phyloP scores from a whole-genome alignment of 495 filamentous ascomycete species.

The Penicillium verhagenii region DNA sequence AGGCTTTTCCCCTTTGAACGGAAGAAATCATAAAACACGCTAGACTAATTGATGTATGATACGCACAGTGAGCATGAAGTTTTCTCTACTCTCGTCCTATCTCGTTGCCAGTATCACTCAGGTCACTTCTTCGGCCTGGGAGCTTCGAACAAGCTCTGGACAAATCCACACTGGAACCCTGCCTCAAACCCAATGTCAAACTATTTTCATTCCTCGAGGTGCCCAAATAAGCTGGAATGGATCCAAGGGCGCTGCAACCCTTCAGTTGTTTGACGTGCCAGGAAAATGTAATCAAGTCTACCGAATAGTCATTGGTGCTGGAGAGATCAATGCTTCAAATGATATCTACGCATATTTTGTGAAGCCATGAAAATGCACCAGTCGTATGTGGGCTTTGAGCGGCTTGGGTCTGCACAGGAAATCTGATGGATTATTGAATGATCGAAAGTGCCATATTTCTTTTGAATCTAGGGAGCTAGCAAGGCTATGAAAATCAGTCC shows the following conservation, averaged over 20 bases:
- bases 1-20: background rate
- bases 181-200: slow-evolving; percentile 2
- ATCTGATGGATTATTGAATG: too few species aligned
- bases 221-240: slow-evolving; percentile 16
- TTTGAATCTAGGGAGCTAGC: too few species aligned
- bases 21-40: too few species aligned
- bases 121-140: background rate
- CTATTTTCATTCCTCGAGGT: slow-evolving; percentile 13
- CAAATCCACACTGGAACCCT: background rate
- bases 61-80: too few species aligned
- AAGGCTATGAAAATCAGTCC: too few species aligned
- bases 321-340: slow-evolving; percentile 21
- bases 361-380: slow-evolving; percentile 6
- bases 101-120: background rate
- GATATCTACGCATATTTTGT: slow-evolving; percentile 20
- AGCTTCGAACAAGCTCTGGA: background rate
- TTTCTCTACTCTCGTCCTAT: background rate
- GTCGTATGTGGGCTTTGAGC: too few species aligned
- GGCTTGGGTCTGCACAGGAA: too few species aligned
- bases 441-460: too few species aligned
- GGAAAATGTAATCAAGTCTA: slow-evolving; percentile 14
- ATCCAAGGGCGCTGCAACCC: slow-evolving; percentile 9
- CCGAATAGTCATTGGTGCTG: slow-evolving; percentile 15
- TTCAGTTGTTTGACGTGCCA: slow-evolving; percentile 12
- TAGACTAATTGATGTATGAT: too few species aligned